phyloP scores from a whole-genome alignment of 2,329 filamentous ascomycete genomes.

The Aspergillus hortae region DNA sequence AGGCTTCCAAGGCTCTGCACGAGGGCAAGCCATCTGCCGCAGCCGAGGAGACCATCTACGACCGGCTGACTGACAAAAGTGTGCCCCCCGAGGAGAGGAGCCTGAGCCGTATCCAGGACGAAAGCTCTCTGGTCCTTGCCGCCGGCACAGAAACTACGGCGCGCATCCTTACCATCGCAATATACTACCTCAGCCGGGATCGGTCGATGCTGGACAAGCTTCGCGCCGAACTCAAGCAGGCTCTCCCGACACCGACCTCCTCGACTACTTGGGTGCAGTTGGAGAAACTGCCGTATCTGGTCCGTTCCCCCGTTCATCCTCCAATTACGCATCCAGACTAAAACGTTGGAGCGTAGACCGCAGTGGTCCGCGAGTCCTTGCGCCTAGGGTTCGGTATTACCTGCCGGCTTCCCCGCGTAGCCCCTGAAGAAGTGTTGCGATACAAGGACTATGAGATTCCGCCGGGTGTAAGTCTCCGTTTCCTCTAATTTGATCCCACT shows the following conservation, averaged over 20 bases:
- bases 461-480: conserved; percentile 16
- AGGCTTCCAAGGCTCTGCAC: conserved; percentile 1
- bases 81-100: conserved; percentile 38
- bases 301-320: conserved; percentile 9
- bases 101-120: conserved; percentile 28
- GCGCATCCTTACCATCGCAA: conserved; percentile 25
- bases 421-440: conserved; percentile 4
- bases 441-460: conserved; percentile 21
- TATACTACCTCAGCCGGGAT: conserved; percentile 28
- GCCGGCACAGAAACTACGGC: conserved; percentile 37
- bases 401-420: conserved; percentile 8
- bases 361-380: conserved; percentile 9
- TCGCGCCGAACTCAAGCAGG: conserved; percentile 26
- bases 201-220: conserved; percentile 18
- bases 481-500: neutral
- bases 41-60: conserved; percentile 20
- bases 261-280: conserved; percentile 27
- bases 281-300: conserved; percentile 38
- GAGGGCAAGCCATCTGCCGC: neutral
- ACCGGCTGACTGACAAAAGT: conserved; percentile 29
- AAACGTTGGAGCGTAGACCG: conserved; percentile 1
- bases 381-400: conserved; percentile 4
- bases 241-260: conserved; percentile 19
- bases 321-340: neutral
- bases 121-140: conserved; percentile 26